Base-by-base conservation (phyloP, 805 yeast species). In the Barnettozyma populi region DNA sequence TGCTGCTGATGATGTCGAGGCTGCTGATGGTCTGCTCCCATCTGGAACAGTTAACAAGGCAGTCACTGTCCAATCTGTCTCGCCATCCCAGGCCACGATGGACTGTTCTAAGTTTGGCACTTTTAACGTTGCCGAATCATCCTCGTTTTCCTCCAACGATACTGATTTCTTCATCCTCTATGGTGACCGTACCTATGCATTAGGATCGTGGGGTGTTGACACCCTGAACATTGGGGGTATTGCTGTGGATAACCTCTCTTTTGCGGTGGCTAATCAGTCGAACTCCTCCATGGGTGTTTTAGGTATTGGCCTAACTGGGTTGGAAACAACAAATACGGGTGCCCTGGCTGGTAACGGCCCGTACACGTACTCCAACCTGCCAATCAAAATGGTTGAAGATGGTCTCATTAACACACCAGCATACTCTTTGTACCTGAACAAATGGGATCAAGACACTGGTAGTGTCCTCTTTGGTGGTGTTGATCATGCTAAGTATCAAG, bases 181-280 rank as follows among this genome's bases (percentile, higher is more conserved):
- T 57, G 80, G 79, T 45, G 86, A 80, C 24, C 60, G 63, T 9
- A 64, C 66, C 13, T 58, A 55, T 42, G 68, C 71, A 1, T 57
- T 61, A 34, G 69, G 71, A 3, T 53, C 63, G 2, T 68, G 68
- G 54, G 72, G 71, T 52, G 65, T 71, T 40, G 97, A 90, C 57
- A 67, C 69, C 36, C 71, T 90, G 5, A 51, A 56, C 2, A 66
- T 89, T 48, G 79, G 81, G 41, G 80, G 77, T 43, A 63, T 73
- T 7, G 69, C 75, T 4, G 72, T 88, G 13, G 58, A 69, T 0
- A 67, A 71, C 47, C 66, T 85, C 27, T 78, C 88, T 5, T 75
- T 90, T 63, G 97, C 95, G 2, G 79, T 89, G 21, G 95, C 86
- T 3, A 79, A 79, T 59, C 63, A 65, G 32, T 77, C 88, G 2